phyloP scores from a whole-genome alignment of 73 alveolate species.

The Durusdinium trenchii region DNA sequence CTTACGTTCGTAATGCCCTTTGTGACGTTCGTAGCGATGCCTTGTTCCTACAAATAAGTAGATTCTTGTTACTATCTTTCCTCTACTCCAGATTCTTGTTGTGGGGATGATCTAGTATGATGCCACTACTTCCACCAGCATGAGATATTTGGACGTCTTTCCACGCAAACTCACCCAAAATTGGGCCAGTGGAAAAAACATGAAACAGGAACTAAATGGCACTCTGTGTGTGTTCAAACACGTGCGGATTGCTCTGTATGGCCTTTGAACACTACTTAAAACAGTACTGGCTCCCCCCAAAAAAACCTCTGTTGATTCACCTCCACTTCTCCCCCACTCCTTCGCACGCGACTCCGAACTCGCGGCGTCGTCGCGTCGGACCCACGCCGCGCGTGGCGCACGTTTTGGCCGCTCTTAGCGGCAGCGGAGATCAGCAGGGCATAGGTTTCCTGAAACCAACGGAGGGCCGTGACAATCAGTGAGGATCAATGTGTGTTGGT shows the following conservation, averaged over 20 bases:
- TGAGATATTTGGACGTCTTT: too few relatives aligned
- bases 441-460: constrained; percentile 1
- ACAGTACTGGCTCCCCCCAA: neutral
- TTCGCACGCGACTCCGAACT: neutral
- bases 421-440: constrained; percentile 29
- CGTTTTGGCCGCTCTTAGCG: neutral
- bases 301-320: neutral
- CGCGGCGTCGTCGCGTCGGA: neutral
- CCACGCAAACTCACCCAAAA: too few relatives aligned
- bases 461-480: neutral
- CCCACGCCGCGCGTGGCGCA: neutral
- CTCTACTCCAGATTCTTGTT: too few relatives aligned
- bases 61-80: too few relatives aligned
- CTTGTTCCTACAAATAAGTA: too few relatives aligned
- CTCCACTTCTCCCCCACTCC: neutral
- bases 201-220: too few relatives aligned
- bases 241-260: neutral
- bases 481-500: neutral
- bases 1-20: too few relatives aligned
- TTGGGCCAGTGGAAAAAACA: too few relatives aligned
- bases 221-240: neutral
- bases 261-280: neutral
- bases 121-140: too few relatives aligned
- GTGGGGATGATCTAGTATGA: too few relatives aligned
- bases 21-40: too few relatives aligned